Conservation (phyloP, 306 rosid genomes). For the Quercus berberidifolia region DNA sequence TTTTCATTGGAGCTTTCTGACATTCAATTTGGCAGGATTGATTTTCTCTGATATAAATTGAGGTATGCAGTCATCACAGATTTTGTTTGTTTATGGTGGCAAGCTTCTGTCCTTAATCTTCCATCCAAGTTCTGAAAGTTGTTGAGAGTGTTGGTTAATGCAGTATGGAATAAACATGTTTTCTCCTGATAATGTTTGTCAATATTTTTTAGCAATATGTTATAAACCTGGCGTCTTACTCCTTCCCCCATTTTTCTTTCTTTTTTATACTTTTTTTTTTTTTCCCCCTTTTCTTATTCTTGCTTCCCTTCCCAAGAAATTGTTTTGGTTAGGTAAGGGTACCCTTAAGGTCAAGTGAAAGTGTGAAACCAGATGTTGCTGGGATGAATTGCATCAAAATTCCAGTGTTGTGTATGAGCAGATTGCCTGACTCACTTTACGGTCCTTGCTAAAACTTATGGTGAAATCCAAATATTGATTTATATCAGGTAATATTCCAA, state of each 20-base stretch:
- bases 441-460: constrained; percentile 49
- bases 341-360: constrained; percentile 56
- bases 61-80: constrained; percentile 71
- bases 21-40: constrained; percentile 66
- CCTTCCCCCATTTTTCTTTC: constrained; percentile 31
- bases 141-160: constrained; percentile 33
- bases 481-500: constrained; percentile 69
- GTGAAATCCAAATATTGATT: constrained; percentile 53
- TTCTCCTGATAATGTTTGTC: constrained; percentile 28
- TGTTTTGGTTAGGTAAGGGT: constrained; percentile 75
- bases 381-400: constrained; percentile 66
- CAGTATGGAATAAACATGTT: constrained; percentile 23
- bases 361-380: constrained; percentile 78
- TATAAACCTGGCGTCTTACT: constrained; percentile 51
- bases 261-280: background rate
- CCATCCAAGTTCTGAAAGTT: constrained; percentile 32
- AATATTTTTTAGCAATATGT: constrained; percentile 34
- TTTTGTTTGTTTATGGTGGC: constrained; percentile 45
- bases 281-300: background rate
- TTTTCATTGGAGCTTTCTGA: constrained; percentile 75
- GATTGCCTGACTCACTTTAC: constrained; percentile 54
- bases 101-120: constrained; percentile 40
- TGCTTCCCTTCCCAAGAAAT: constrained; percentile 29
- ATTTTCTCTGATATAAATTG: constrained; percentile 61
- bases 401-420: constrained; percentile 55